phyloP scores from a whole-genome alignment of 202 grass and related monocot species.

The Sporobolus alterniflorus region DNA sequence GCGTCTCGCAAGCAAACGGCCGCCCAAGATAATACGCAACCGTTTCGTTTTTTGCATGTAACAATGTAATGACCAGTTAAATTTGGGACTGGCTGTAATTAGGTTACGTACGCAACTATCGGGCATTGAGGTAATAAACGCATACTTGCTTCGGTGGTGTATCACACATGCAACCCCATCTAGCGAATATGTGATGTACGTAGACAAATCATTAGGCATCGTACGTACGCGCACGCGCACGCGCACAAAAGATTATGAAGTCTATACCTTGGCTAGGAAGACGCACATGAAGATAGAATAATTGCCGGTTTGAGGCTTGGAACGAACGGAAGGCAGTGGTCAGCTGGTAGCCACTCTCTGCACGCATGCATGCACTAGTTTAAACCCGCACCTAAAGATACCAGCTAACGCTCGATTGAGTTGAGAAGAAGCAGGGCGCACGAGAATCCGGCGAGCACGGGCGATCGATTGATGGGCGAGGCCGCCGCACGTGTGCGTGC shows the following conservation, averaged over 20 bases:
- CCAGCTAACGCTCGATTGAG: not conserved
- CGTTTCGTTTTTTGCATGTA: no score
- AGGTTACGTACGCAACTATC: no score
- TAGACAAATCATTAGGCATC: not conserved
- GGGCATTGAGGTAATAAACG: no score
- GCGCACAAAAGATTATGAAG: not conserved
- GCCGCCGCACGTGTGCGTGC: not conserved
- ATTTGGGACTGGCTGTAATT: no score
- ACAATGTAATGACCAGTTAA: no score
- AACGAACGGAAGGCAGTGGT: not conserved
- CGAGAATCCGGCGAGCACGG: not conserved
- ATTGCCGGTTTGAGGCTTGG: conserved; percentile 10
- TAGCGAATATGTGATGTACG: not conserved
- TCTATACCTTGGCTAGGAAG: not conserved
- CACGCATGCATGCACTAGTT: no score
- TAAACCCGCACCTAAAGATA: not conserved
- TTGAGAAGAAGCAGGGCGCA: not conserved
- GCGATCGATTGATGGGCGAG: no score
- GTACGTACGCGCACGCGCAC: not conserved
- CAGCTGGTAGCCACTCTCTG: no score
- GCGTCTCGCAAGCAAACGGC: no score
- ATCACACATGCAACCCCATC: no score
- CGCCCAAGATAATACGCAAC: no score
- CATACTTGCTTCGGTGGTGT: no score
- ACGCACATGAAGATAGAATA: not conserved